These are phyloP conservation scores for Corymbia citriodora DNA, from an alignment of 441 rosid genomes.

Conservation along the genomic window DNA sequence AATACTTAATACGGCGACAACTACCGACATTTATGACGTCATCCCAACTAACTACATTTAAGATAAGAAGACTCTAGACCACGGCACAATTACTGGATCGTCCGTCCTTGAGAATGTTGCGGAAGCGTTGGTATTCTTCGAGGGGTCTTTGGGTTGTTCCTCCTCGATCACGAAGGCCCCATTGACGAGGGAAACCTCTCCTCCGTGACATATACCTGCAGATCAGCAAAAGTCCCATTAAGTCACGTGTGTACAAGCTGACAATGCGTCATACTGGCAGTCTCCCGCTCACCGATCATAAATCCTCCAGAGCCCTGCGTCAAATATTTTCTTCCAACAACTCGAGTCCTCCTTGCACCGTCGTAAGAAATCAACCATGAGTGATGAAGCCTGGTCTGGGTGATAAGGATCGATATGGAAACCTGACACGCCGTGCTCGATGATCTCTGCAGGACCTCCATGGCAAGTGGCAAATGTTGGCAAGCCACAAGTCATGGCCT, in stretches of 20 bases:
- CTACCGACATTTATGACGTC: no score
- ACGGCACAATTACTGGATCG: no score
- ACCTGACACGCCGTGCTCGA: slow-evolving; percentile 73
- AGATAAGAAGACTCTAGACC: no score
- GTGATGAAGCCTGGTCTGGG: slow-evolving; percentile 63
- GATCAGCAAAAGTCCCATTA: neutral
- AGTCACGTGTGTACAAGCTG: neutral
- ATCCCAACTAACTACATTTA: no score
- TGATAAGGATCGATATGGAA: slow-evolving; percentile 92
- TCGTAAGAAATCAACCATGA: slow-evolving; percentile 61
- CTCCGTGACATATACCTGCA: slow-evolving; percentile 32
- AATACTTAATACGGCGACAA: no score
- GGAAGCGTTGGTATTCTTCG: no score
- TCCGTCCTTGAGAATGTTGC: no score
- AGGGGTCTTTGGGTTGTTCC: no score
- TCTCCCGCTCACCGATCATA: slow-evolving; percentile 43
- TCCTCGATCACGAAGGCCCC: no score
- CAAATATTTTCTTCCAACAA: slow-evolving; percentile 72
- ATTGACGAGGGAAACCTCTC: no score
- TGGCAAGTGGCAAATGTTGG: slow-evolving; percentile 92
- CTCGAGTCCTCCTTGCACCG: slow-evolving; percentile 61
- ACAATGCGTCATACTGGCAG: neutral
- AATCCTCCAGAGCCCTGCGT: slow-evolving; percentile 69
- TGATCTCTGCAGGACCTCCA: slow-evolving; percentile 96
- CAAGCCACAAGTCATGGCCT: slow-evolving; percentile 95